These are phyloP conservation scores for Penicillium subrubescens DNA, from an alignment of 495 filamentous ascomycete species.

Conservation along the genomic window DNA sequence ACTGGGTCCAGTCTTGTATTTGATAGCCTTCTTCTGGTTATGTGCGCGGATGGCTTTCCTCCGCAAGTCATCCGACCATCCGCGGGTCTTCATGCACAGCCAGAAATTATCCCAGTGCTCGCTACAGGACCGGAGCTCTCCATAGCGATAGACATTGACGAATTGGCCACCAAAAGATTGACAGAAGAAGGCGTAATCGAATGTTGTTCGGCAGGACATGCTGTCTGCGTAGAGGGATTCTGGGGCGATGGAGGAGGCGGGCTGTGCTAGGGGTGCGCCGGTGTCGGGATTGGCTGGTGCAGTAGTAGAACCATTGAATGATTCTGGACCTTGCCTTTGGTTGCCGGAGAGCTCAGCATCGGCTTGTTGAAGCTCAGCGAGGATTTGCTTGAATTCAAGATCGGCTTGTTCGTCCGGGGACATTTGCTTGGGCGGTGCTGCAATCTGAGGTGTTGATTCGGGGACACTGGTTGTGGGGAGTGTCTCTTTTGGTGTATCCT, in stretches of 20 bases:
- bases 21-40: constrained; percentile 71
- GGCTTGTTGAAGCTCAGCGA: constrained; percentile 51
- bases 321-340: constrained; percentile 5
- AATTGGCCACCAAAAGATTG: constrained; percentile 89
- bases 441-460: constrained; percentile 15
- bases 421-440: constrained; percentile 44
- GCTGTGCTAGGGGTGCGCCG: constrained; percentile 9
- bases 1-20: constrained; percentile 72
- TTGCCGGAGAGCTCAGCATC: constrained; percentile 28
- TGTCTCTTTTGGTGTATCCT: constrained; percentile 22
- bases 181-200: constrained; percentile 96
- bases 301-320: constrained; percentile 11
- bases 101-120: constrained; percentile 89
- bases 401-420: constrained; percentile 62
- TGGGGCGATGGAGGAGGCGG: constrained; percentile 49
- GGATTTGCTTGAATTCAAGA: constrained; percentile 60
- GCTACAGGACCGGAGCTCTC: constrained; percentile 67
- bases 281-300: constrained; percentile 12
- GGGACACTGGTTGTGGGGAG: constrained; percentile 17
- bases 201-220: constrained; percentile 87
- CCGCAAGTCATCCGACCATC: constrained; percentile 45
- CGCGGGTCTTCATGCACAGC: constrained; percentile 87
- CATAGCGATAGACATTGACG: constrained; percentile 83
- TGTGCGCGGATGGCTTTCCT: constrained; percentile 64
- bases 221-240: constrained; percentile 71